Base-by-base conservation (phyloP, 345 rosid species). In the Salix koriyanagi region DNA sequence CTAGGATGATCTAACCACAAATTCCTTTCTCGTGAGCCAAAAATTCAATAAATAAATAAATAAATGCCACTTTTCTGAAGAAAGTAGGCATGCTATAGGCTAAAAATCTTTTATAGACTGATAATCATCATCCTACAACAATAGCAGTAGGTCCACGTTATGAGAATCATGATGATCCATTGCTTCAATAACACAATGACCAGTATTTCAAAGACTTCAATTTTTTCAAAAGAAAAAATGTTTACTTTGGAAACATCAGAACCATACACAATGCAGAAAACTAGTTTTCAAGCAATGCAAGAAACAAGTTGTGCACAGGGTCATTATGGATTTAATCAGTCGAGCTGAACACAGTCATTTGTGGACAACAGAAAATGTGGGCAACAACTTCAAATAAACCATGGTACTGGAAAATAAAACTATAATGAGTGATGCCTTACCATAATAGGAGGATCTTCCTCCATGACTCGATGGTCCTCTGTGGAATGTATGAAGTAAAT, bases 381-480 rank as follows among this genome's bases (percentile, higher is more conserved):
- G 39, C 56, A 73, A 41, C 41, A 61, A 61, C 37, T 61, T 23
- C 36, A 61, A 34, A 25, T 15, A 41, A 61, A 16, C 16, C 6
- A n/a, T 25, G 69, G 26, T 32, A 19, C 37, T 7, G 34, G 46
- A 41, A 42, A 34, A 30, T 36, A 69, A 16, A 36, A 32, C 7
- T 28, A 15, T 19, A 28, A 42, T 28, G 16, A 46, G 52, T 21
- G 56, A 76, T 36, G 75, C 58, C 85, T 75, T 87, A 96, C 97
- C 98, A 87, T 88, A 87, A 67, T 90, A 75, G 67, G 90, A 80
- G 16, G 93, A 77, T 72, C 87, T 89, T 68, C 91, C 94, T 75
- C 91, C 90, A 56, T 90, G 70, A 81, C 92, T 80, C 25, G 96
- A 76, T 67, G 89, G 87, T 84, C 86, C 94, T 80, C 97, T 95